phyloP scores from a whole-genome alignment of 2,329 filamentous ascomycete species.

The Sporothrix protearum region DNA sequence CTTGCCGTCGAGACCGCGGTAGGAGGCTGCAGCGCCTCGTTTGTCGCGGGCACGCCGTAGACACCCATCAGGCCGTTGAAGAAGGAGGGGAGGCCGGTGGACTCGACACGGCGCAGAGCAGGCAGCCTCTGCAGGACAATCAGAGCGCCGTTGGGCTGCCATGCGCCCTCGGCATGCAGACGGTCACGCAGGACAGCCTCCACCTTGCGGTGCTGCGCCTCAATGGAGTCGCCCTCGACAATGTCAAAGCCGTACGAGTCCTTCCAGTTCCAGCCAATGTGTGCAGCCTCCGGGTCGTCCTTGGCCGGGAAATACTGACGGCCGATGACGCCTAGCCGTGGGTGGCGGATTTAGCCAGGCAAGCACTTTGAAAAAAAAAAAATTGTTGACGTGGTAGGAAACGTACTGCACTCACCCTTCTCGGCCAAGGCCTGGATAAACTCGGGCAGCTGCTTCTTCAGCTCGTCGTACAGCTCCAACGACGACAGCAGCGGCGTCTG shows the following conservation, averaged over 20 bases:
- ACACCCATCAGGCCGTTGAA: conserved; percentile 26
- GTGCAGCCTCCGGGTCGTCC: conserved; percentile 23
- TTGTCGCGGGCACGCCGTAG: conserved; percentile 20
- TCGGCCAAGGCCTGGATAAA: conserved; percentile 22
- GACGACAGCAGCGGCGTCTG: conserved; percentile 26
- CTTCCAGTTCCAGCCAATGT: conserved; percentile 27
- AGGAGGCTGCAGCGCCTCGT: conserved; percentile 20
- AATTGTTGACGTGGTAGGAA: background rate
- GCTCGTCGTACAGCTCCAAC: conserved; percentile 24
- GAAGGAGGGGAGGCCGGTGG: conserved; percentile 16
- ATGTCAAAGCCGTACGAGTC: conserved; percentile 27
- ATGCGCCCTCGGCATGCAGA: conserved; percentile 23
- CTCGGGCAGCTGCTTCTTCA: conserved; percentile 20
- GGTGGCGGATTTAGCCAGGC: too few species aligned
- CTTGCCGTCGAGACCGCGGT: conserved; percentile 20
- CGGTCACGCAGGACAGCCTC: conserved; percentile 15
- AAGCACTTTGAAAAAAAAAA: too few species aligned
- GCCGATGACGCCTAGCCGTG: conserved; percentile 22
- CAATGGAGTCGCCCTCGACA: conserved; percentile 10
- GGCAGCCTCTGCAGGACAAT: conserved; percentile 25
- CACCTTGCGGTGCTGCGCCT: conserved; percentile 23
- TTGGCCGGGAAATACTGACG: conserved; percentile 26
- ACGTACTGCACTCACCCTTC: conserved; percentile 16
- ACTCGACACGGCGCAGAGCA: conserved; percentile 20
- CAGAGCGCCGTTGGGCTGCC: conserved; percentile 25